Evolutionary conservation across 2,329 filamentous ascomycete genomes (phyloP).

Genomic region (Scedosporium minutisporum): DNA sequence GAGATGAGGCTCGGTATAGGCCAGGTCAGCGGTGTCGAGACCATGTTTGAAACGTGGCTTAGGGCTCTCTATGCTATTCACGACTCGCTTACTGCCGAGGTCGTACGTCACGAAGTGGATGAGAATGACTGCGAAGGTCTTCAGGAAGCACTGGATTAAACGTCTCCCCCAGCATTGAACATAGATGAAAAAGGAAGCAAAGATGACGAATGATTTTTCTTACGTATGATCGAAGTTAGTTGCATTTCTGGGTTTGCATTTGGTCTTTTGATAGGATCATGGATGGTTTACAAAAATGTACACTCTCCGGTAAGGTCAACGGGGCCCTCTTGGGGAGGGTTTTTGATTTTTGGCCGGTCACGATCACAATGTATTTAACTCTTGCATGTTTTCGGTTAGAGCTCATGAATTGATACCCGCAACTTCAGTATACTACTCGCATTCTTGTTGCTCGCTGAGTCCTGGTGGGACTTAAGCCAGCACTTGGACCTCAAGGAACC

Average conservation of each 20-base stretch:
- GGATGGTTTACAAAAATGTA: too few relatives aligned
- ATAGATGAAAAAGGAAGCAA: neutral
- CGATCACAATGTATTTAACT: neutral
- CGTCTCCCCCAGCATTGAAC: neutral
- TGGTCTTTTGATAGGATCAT: too few relatives aligned
- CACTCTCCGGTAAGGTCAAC: too few relatives aligned
- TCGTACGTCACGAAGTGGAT: neutral
- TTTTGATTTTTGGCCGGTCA: neutral
- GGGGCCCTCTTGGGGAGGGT: too few relatives aligned
- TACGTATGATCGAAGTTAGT: too few relatives aligned
- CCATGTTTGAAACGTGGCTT: constrained; percentile 43
- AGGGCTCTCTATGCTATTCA: constrained; percentile 38
- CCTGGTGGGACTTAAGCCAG: too few relatives aligned
- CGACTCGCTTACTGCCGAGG: constrained; percentile 22
- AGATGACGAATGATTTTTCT: neutral
- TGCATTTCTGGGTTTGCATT: too few relatives aligned
- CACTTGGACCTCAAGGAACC: too few relatives aligned
- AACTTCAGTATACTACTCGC: too few relatives aligned
- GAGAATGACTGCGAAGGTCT: neutral
- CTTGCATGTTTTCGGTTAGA: neutral
- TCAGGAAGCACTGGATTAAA: neutral
- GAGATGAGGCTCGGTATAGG: constrained; percentile 23
- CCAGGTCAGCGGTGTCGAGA: constrained; percentile 18
- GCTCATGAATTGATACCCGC: neutral
- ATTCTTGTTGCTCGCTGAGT: too few relatives aligned